Evolutionary conservation across 75 land plant genomes (phyloP).

Genomic region (Picea sitchensis): DNA sequence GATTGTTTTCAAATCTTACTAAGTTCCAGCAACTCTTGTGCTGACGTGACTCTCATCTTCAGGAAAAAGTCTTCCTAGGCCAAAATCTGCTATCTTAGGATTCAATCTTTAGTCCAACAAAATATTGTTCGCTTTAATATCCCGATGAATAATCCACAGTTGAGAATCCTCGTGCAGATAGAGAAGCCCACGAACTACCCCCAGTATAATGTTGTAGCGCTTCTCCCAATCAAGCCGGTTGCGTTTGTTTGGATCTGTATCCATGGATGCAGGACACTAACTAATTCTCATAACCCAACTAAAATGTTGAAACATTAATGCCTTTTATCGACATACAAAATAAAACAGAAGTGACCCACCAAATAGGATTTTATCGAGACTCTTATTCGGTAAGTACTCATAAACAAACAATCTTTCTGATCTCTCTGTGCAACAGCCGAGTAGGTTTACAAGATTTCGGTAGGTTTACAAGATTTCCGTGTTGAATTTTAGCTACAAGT

Average conservation of each 20-base stretch:
- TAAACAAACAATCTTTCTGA: too few species aligned
- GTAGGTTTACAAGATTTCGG: too few species aligned
- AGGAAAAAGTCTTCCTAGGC: constrained; percentile 26
- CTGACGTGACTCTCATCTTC: constrained; percentile 15
- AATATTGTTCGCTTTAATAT: constrained; percentile 44
- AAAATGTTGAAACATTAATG: too few species aligned
- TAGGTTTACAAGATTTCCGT: too few species aligned
- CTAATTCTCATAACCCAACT: too few species aligned
- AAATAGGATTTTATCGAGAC: too few species aligned
- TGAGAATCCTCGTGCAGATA: constrained; percentile 43
- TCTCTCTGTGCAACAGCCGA: too few species aligned
- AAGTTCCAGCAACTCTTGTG: constrained; percentile 25
- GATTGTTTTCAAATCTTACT: constrained; percentile 4
- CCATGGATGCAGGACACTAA: too few species aligned
- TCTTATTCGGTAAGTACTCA: too few species aligned
- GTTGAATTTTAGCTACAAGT: too few species aligned
- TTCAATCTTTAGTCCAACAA: constrained; percentile 29
- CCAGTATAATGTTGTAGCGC: constrained; percentile 29
- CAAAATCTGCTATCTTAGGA: constrained; percentile 40
- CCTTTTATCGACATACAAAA: too few species aligned
- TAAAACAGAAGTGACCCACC: too few species aligned
- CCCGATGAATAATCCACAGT: constrained; percentile 37
- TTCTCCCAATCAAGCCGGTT: constrained; percentile 13
- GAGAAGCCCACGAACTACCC: constrained; percentile 40
- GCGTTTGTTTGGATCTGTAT: neutral